Conservation (phyloP, 495 filamentous ascomycete species). For the Penicillium odoratum region DNA sequence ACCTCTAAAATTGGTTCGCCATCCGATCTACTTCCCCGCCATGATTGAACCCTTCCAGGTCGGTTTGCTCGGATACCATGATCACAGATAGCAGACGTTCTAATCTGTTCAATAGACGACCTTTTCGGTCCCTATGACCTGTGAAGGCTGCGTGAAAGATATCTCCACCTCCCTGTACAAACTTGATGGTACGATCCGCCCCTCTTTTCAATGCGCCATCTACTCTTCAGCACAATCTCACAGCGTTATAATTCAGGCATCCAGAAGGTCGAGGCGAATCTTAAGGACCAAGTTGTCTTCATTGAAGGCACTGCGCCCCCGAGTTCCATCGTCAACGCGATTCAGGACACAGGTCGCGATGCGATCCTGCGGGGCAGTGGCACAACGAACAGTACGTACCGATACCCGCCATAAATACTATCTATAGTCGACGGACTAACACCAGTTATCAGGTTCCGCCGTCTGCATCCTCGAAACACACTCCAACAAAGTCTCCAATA, state of each 20-base stretch:
- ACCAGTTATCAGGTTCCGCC: constrained; percentile 65
- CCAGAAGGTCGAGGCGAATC: constrained; percentile 48
- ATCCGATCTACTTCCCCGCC: constrained; percentile 25
- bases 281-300: constrained; percentile 50
- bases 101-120: constrained; percentile 62
- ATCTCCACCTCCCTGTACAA: constrained; percentile 73
- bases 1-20: constrained; percentile 3
- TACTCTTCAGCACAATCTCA: not conserved
- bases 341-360: constrained; percentile 87
- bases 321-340: constrained; percentile 82
- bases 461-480: constrained; percentile 97
- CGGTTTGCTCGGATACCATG: constrained; percentile 16
- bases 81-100: not conserved
- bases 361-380: constrained; percentile 92
- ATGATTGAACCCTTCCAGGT: constrained; percentile 64
- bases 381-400: constrained; percentile 69
- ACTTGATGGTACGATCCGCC: constrained; percentile 57
- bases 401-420: constrained; percentile 5
- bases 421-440: constrained; percentile 4
- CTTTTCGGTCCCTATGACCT: constrained; percentile 92
- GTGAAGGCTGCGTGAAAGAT: constrained; percentile 81
- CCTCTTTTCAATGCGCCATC: not conserved
- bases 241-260: constrained; percentile 33
- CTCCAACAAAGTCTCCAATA: constrained; percentile 54
- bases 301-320: constrained; percentile 66